Conservation (phyloP, 202 grass and related monocot genomes). For the Musa balbisiana region DNA sequence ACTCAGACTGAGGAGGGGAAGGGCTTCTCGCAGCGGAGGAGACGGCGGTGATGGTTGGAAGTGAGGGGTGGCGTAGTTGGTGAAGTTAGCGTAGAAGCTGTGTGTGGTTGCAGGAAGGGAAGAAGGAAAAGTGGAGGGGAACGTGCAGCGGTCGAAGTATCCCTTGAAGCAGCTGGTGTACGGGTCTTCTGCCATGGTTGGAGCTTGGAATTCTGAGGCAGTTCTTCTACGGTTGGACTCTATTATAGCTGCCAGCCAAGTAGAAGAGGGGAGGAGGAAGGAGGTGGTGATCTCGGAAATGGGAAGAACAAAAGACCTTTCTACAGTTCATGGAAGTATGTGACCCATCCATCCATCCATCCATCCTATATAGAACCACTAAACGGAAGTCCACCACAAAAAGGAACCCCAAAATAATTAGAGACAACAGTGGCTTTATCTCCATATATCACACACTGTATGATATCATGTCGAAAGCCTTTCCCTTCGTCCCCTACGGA, state of each 20-base stretch:
- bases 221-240: too few relatives aligned
- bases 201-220: background rate
- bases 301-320: slow-evolving; percentile 7
- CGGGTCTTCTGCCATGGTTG: slow-evolving; percentile 58
- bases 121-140: slow-evolving; percentile 11
- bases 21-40: slow-evolving; percentile 80
- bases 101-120: background rate
- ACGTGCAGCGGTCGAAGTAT: slow-evolving; percentile 33
- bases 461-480: too few relatives aligned
- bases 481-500: too few relatives aligned
- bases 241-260: too few relatives aligned
- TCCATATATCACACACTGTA: too few relatives aligned
- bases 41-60: slow-evolving; percentile 33
- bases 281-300: background rate
- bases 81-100: slow-evolving; percentile 8
- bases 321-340: slow-evolving; percentile 1
- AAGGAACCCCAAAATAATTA: background rate
- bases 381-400: background rate
- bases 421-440: too few relatives aligned
- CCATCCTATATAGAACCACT: background rate
- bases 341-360: background rate
- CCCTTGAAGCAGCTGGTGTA: slow-evolving; percentile 56
- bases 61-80: slow-evolving; percentile 12
- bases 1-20: slow-evolving; percentile 71
- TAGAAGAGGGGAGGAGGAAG: background rate